Conservation (phyloP, 2,329 filamentous ascomycete species). For the Fusarium sp. region DNA sequence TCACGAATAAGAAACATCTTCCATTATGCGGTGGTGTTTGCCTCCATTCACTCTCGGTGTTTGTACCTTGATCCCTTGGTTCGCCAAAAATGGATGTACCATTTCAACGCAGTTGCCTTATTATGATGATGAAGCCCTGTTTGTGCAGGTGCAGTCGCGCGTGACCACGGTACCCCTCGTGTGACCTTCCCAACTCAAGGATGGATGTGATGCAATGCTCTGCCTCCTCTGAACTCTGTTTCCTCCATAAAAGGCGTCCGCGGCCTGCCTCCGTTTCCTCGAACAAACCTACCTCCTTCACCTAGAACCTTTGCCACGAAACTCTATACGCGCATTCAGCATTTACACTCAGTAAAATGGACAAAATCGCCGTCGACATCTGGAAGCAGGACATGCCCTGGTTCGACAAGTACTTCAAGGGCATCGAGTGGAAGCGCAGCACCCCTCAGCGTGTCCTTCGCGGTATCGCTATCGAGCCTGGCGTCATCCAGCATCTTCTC, state of each 20-base stretch:
- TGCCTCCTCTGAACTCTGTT: background rate
- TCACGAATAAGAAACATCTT: too few species aligned
- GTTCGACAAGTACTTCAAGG: slow-evolving; percentile 1
- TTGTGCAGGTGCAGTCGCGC: background rate
- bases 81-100: background rate
- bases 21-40: background rate
- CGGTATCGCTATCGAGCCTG: background rate
- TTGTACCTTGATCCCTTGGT: background rate
- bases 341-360: background rate
- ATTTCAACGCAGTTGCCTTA: background rate
- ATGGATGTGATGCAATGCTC: background rate
- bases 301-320: background rate
- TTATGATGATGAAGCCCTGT: background rate
- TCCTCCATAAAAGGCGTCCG: background rate
- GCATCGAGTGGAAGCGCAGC: background rate
- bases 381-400: slow-evolving; percentile 3
- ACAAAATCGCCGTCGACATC: slow-evolving; percentile 2
- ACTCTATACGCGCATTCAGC: background rate
- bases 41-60: background rate
- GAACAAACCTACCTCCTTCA: background rate
- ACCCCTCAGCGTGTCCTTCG: background rate
- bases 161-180: background rate
- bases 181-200: background rate
- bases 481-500: background rate
- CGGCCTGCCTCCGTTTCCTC: background rate